These are phyloP conservation scores for Yamadazyma pseudoaaseri DNA, from an alignment of 1,139 yeast species.

Conservation along the genomic window DNA sequence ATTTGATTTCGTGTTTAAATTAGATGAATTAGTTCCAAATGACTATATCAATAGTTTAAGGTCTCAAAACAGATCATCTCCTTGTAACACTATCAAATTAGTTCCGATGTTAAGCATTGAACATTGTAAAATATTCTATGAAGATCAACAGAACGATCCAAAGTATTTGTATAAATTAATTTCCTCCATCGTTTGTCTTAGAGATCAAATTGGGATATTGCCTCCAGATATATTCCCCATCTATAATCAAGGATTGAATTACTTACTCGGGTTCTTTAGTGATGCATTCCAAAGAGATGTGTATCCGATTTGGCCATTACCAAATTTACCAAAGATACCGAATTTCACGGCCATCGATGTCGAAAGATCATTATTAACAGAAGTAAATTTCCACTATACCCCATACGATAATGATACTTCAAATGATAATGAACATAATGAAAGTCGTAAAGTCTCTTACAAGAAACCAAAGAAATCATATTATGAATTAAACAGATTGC, in stretches of 20 bases:
- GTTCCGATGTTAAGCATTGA: slow-evolving; percentile 82
- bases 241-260: slow-evolving; percentile 64
- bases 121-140: slow-evolving; percentile 53
- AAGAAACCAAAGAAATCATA: slow-evolving; percentile 32
- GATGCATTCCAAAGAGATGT: slow-evolving; percentile 28
- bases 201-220: slow-evolving; percentile 80
- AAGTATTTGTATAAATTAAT: slow-evolving; percentile 64
- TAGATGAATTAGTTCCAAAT: slow-evolving; percentile 64
- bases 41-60: slow-evolving; percentile 30
- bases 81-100: slow-evolving; percentile 63
- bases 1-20: slow-evolving; percentile 64
- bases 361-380: slow-evolving; percentile 74
- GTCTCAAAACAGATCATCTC: slow-evolving; percentile 29
- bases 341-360: slow-evolving; percentile 69
- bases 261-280: slow-evolving; percentile 61
- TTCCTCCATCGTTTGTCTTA: slow-evolving; percentile 78
- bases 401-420: slow-evolving; percentile 45
- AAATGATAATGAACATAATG: slow-evolving; percentile 8
- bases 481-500: slow-evolving; percentile 64
- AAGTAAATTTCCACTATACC: slow-evolving; percentile 64
- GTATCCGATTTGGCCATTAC: slow-evolving; percentile 70
- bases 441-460: slow-evolving; percentile 1
- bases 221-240: slow-evolving; percentile 81
- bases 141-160: slow-evolving; percentile 22
- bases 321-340: slow-evolving; percentile 66